phyloP scores from a whole-genome alignment of 2,329 filamentous ascomycete species.

The Paracorniculantispora psalliotae region DNA sequence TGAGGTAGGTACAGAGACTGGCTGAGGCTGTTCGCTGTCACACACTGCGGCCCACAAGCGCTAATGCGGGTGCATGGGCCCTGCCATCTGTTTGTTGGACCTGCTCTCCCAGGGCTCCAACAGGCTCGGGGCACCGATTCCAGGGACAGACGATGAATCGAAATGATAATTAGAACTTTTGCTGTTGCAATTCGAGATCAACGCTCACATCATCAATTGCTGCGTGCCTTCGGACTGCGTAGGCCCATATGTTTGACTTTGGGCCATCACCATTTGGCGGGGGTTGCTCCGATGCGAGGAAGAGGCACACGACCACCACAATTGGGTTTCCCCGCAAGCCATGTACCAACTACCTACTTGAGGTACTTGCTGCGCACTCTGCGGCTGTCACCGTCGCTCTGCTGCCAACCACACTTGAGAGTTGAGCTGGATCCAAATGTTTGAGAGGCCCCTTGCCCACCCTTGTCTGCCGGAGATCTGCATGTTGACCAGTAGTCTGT shows the following conservation, averaged over 20 bases:
- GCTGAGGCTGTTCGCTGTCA: neutral
- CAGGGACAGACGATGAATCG: neutral
- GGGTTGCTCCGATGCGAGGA: neutral
- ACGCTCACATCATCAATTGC: neutral
- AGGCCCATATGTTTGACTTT: neutral
- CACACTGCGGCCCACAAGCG: neutral
- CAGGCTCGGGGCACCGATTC: neutral
- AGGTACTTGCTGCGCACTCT: neutral
- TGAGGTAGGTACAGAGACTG: neutral
- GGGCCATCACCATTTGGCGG: neutral
- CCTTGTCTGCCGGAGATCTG: neutral
- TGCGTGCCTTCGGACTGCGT: neutral
- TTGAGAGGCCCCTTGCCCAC: neutral
- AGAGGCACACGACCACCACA: neutral
- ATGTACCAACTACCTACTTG: neutral
- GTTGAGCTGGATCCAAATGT: neutral
- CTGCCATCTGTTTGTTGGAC: neutral
- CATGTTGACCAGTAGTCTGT: slow-evolving; percentile 1
- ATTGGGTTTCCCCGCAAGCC: neutral
- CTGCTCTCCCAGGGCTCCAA: neutral
- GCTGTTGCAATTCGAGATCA: neutral
- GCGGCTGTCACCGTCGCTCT: neutral
- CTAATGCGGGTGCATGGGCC: neutral
- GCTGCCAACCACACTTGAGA: neutral
- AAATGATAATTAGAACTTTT: neutral